Evolutionary conservation across 306 rosid genomes (phyloP).

Genomic region (Vicia villosa): DNA sequence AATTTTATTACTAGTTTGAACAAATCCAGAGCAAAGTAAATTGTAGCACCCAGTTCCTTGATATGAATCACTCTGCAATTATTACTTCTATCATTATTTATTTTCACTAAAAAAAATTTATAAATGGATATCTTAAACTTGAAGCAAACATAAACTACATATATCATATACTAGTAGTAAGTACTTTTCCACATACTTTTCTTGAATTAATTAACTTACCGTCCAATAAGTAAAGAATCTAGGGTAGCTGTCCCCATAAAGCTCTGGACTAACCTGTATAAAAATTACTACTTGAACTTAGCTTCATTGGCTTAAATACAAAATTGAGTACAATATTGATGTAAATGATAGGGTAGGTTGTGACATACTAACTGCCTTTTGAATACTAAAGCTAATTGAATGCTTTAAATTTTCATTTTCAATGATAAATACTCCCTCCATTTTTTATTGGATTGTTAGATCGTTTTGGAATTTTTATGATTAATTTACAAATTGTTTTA

Average conservation of each 20-base stretch:
- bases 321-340: slow-evolving; percentile 7
- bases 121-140: slow-evolving; percentile 8
- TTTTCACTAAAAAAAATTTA: neutral
- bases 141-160: slow-evolving; percentile 18
- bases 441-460: too few relatives aligned
- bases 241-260: slow-evolving; percentile 88
- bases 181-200: neutral
- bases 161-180: neutral
- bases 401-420: too few relatives aligned
- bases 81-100: neutral
- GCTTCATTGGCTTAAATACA: slow-evolving; percentile 29
- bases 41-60: slow-evolving; percentile 97
- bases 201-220: slow-evolving; percentile 51
- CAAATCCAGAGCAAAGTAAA: slow-evolving; percentile 88
- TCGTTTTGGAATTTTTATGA: too few relatives aligned
- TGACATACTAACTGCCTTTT: slow-evolving; percentile 41
- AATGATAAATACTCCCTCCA: too few relatives aligned
- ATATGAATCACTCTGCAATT: slow-evolving; percentile 80
- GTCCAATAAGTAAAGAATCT: slow-evolving; percentile 99
- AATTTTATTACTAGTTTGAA: slow-evolving; percentile 81
- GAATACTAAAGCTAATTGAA: slow-evolving; percentile 37
- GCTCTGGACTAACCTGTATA: slow-evolving; percentile 91
- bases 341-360: slow-evolving; percentile 48
- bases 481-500: too few relatives aligned
- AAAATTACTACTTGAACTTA: slow-evolving; percentile 48